Base-by-base conservation (phyloP, 2,329 filamentous ascomycete species). In the Penicillium sp. region DNA sequence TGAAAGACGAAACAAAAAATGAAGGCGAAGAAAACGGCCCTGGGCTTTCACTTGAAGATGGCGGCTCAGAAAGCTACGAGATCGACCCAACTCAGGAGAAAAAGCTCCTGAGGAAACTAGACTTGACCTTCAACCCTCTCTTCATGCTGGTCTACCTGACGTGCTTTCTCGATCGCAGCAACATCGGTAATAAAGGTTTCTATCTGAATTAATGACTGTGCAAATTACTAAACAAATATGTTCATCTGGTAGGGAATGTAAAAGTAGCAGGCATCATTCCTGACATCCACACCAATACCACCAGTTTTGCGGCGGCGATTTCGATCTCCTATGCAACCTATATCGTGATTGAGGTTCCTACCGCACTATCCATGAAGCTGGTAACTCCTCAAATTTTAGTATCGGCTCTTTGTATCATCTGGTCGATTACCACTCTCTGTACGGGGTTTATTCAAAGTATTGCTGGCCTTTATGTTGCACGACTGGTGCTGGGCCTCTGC, bases 121-220 rank as follows among this genome's bases (percentile, higher is more conserved):
- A 81, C 55, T 48, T 74, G 5, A 72, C 71, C 3, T 75, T 81
- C 47, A 73, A 75, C 4, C 79, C 79, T 0, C 76, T 83, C 55
- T 79, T 83, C 57, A 82, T 81, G 75, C 65, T 82, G 42, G 74
- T 83, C 6, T 85, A 83, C 59, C 63, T 84, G n/a, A 74, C 76
- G 4, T 81, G 77, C 59, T 82, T 81, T 63, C 70, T 83, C 38
- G 83, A 85, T 66, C 75, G 82, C 51, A 72, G 73, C 21, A 82
- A 81, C 61, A 81, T 83, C 38, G 77, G 77, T 72, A 61, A n/a
- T 7, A 55, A 23, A 26, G 43, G 4, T 8, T 4, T 28, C 26
- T 28, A 5, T 8, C 26, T 28, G 5, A 28, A 4, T 8, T 8
- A 28, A 28, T 28, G 8, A 28, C 26, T 28, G 26, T 8, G 4